Evolutionary conservation across 371 early-diverging fungal genomes (phyloP), one percentile per base, ranked within the genome.

Genomic region (Batkoa obscura): DNA sequence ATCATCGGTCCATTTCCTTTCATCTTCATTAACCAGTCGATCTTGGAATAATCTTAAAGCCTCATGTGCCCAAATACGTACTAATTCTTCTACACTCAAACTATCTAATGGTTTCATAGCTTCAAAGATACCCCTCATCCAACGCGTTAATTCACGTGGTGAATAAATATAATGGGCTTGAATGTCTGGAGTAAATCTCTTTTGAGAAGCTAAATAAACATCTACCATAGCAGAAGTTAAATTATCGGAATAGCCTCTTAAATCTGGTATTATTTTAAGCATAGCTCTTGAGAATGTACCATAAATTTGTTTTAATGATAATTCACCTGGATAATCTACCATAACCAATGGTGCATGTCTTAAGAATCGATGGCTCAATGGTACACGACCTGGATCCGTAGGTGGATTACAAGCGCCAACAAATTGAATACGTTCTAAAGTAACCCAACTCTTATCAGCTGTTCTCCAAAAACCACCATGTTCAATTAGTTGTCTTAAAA

Each of bases 391-490:
- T 38, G 97, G 91, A 70, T 98, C 98, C 0, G 97, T 97, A 0
- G 99, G 99, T 49, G 99, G 99, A 61, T 98, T 98, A 73, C 98
- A 97, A 12, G 99, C 99, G 57, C 99, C 99, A 10, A 97, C 95
- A 69, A 98, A 94, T 69, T 96, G 96, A 55, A 97, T 88, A 37
- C 94, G 83, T 71, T 94, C 93, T 38, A 98, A 67, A 37, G 75
- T 67, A 33, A 98, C 92, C 94, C 94, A 97, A 12, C 83, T 67
- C 61, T 90, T 86, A 66, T 92, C 92, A 2, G 78, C 65, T 0
- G 89, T 78, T 59, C 94, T 73, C 95, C 96, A 97, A 78, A 84
- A 98, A 34, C 98, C 98, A 56, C 89, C 87, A 63, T 87, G 85
- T 67, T 94, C 95, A 6, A 98, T 83, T 52, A 96, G 67, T 61